A percentile compares a stretch with the other conserved stretches of the same genome.
These are phyloP conservation scores for Ogataea naganishii DNA, from an alignment of 805 yeast species.

Conservation along the genomic window DNA sequence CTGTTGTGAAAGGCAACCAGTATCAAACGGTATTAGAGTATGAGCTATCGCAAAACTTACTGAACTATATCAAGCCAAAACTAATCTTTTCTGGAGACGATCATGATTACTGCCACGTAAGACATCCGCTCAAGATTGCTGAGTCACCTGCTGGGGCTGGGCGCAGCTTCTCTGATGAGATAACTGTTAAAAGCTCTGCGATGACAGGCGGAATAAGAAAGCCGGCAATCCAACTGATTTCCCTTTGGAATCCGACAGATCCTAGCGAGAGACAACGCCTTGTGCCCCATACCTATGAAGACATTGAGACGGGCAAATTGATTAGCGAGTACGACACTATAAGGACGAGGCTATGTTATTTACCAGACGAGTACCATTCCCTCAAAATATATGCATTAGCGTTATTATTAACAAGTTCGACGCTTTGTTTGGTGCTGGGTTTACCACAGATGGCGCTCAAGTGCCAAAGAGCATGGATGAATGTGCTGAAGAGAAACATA, in stretches of 20 bases:
- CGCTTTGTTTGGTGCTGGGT: conserved; percentile 15
- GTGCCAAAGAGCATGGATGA: too few relatives aligned
- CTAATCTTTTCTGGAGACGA: conserved; percentile 88
- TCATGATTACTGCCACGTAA: conserved; percentile 85
- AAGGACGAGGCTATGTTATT: conserved; percentile 19
- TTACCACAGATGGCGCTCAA: conserved; percentile 7
- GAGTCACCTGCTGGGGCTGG: conserved; percentile 10
- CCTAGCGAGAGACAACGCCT: conserved; percentile 20
- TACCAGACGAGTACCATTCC: conserved; percentile 19
- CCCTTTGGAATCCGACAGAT: too few relatives aligned
- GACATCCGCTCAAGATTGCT: conserved; percentile 32
- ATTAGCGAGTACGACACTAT: conserved; percentile 19
- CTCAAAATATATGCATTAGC: conserved; percentile 11
- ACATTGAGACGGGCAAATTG: conserved; percentile 10
- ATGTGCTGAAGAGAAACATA: too few relatives aligned
- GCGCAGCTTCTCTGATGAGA: conserved; percentile 45
- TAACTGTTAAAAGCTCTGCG: conserved; percentile 81
- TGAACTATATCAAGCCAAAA: conserved; percentile 54
- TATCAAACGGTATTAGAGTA: conserved; percentile 83
- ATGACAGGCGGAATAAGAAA: conserved; percentile 85
- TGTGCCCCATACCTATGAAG: background rate
- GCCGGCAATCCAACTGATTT: conserved; percentile 83
- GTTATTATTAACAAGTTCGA: conserved; percentile 5
- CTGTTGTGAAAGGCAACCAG: conserved; percentile 68
- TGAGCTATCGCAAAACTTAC: conserved; percentile 47